phyloP scores from a whole-genome alignment of 2,329 filamentous ascomycete species.

The Ceratocystis diversiconidia region DNA sequence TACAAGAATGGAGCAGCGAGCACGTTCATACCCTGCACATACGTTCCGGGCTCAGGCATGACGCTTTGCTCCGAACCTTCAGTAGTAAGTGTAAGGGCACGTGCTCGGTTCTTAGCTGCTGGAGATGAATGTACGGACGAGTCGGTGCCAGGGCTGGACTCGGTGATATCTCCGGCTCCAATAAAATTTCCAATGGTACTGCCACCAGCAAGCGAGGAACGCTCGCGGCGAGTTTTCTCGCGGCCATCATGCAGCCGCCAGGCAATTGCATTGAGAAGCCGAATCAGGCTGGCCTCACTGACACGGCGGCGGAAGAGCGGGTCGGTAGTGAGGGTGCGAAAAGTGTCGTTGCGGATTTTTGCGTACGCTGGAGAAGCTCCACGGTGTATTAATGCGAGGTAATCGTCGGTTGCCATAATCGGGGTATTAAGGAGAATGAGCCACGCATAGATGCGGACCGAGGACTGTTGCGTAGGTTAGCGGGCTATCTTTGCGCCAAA shows the following conservation, averaged over 20 bases:
- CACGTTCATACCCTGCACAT: slow-evolving; percentile 98
- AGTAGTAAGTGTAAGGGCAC: slow-evolving; percentile 45
- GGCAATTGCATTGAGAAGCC: slow-evolving; percentile 84
- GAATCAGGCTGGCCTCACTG: slow-evolving; percentile 86
- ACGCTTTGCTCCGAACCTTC: slow-evolving; percentile 46
- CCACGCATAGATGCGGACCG: slow-evolving; percentile 90
- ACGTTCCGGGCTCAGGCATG: slow-evolving; percentile 58
- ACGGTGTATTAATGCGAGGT: slow-evolving; percentile 79
- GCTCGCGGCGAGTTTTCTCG: slow-evolving; percentile 31
- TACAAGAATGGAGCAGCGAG: slow-evolving; percentile 92
- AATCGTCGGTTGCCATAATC: slow-evolving; percentile 71
- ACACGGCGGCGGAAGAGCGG: slow-evolving; percentile 93
- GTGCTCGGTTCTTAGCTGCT: slow-evolving; percentile 35
- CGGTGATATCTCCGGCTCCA: slow-evolving; percentile 23
- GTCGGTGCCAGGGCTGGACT: background rate
- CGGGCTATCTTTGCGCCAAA: background rate
- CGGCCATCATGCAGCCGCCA: slow-evolving; percentile 82
- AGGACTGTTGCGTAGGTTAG: slow-evolving; percentile 45
- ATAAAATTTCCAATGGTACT: slow-evolving; percentile 21
- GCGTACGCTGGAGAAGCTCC: slow-evolving; percentile 88
- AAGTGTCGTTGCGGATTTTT: slow-evolving; percentile 97
- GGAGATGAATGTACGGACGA: slow-evolving; percentile 19
- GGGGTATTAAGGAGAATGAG: slow-evolving; percentile 81
- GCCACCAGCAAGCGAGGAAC: slow-evolving; percentile 20
- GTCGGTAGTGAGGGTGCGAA: slow-evolving; percentile 89